Evolutionary conservation across 805 yeast species (phyloP).

Genomic region (Lipomyces lipofer): DNA sequence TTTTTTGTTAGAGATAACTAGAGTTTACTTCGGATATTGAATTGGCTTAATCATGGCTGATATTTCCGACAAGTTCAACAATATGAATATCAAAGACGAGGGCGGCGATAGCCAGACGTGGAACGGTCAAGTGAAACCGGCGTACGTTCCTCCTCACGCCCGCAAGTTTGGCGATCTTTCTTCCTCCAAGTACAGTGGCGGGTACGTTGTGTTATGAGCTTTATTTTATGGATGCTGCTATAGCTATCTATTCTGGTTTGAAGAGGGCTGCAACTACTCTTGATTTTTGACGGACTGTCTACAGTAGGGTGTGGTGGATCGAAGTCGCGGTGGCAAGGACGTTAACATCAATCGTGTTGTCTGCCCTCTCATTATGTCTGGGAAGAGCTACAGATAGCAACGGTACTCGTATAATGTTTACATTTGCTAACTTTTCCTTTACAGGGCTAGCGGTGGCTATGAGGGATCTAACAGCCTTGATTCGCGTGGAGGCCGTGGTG

Average conservation of each 20-base stretch:
- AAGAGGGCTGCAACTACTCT: too few species aligned
- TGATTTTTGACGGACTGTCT: too few species aligned
- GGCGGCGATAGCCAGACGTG: constrained; percentile 2
- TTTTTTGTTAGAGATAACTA: neutral
- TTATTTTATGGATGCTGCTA: too few species aligned
- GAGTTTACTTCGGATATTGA: too few species aligned
- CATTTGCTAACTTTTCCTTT: neutral
- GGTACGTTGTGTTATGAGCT: constrained; percentile 9
- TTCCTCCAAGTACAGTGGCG: constrained; percentile 7
- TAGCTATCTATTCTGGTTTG: too few species aligned
- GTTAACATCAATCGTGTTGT: too few species aligned
- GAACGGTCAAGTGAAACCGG: constrained; percentile 6
- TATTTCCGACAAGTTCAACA: constrained; percentile 26
- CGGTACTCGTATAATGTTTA: too few species aligned
- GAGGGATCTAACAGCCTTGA: neutral
- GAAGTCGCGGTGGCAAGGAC: too few species aligned
- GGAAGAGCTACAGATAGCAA: too few species aligned
- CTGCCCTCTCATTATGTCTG: too few species aligned
- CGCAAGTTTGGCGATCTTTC: constrained; percentile 30
- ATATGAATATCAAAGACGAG: constrained; percentile 22
- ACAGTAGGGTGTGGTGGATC: too few species aligned
- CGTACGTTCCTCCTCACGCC: constrained; percentile 60
- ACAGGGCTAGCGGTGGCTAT: neutral
- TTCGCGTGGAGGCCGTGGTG: constrained; percentile 14
- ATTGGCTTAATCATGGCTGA: constrained; percentile 28